Base-by-base conservation (phyloP, 208 protist species). In the Wallacemonas sp. region DNA sequence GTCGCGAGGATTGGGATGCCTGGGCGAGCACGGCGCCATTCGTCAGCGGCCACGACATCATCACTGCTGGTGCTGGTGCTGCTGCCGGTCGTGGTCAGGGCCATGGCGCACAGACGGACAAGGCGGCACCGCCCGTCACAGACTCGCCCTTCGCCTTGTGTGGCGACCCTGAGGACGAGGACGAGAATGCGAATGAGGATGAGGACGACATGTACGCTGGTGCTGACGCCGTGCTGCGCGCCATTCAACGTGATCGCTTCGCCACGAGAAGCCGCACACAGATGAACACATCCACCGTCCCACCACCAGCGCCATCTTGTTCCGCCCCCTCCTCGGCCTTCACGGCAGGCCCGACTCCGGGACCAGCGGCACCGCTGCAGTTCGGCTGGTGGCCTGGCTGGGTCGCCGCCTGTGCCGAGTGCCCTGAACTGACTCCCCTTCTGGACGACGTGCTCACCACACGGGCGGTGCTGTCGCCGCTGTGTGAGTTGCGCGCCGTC, bases 401-500 rank as follows among this genome's bases (percentile, higher is more conserved):
- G 84, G 70, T 73, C 30, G 65, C 72, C 14, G 81, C 78, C 19
- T 39, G 76, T 1, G 65, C 43, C n/a, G 70, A 69, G 30, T 61
- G 73, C 36, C 76, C 81, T 3, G 39, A 49, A 19, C 52, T 58
- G 11, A 19, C 83, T 29, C 72, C 52, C 27, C 60, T 70, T 19
- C 72, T 66, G 39, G 44, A 69, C 19, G 16, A 12, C 24, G 72
- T 60, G 36, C 78, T 91, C 47, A 62, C 67, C 27, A 77, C 78
- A 0, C 58, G 78, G 19, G 33, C 16, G 5, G 72, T 84, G n/a
- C 78, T 92, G 21, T 61, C 49, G 11, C 66, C 68, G 5, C 48
- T 90, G 27, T 93, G 83, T 41, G 87, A 93, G 16, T 56, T 74
- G 4, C 78, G 73, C 54, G 61, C 41, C 4, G 57, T 85, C 11